Evolutionary conservation across 2,329 filamentous ascomycete species (phyloP), one percentile per base, ranked within the genome.

Genomic region (Fusarium pseudonygamai): DNA sequence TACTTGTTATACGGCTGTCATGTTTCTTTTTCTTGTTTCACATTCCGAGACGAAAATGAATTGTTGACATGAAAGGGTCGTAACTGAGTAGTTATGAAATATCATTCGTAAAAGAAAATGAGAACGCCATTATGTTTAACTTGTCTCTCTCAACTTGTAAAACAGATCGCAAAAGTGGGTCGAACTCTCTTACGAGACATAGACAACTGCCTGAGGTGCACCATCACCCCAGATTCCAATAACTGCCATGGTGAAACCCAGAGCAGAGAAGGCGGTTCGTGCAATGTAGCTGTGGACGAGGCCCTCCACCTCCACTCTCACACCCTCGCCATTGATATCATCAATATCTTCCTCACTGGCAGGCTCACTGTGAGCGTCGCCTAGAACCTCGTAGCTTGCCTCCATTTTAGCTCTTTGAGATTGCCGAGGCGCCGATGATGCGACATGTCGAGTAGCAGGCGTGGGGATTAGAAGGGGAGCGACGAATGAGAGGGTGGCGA

Each of bases 341-440:
- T 85, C 84, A 22, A 79, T 80, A 75, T 88, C 90, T 81, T 87
- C 87, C 78, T 85, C 85, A 72, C 85, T 87, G 49, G 83, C 82
- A 6, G 82, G 80, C 67, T 88, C 85, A 71, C 84, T 86, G 71
- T 84, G 83, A n/a, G 84, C 81, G 34, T 90, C 86, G 47, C 87
- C 86, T 30, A 93, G 84, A 15, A 93, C 88, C 82, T 94, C 92
- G 82, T 93, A 93, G 85, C 90, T 93, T 50, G 89, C 88, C 80
- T 94, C 92, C 85, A 93, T 88, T 69, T 86, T 86, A 68, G 82
- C 78, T 69, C 84, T 78, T 57, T 73, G 79, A 69, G 64, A 79
- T 55, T 66, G 76, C 78, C 80, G 79, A 70, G 60, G 77, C 68
- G 59, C 77, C 72, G 77, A 82, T 66, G 65, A 71, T 22, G 78